Evolutionary conservation across 805 yeast species (phyloP), one percentile per base, ranked within the genome.

Genomic region (Metschnikowia peoriensis): DNA sequence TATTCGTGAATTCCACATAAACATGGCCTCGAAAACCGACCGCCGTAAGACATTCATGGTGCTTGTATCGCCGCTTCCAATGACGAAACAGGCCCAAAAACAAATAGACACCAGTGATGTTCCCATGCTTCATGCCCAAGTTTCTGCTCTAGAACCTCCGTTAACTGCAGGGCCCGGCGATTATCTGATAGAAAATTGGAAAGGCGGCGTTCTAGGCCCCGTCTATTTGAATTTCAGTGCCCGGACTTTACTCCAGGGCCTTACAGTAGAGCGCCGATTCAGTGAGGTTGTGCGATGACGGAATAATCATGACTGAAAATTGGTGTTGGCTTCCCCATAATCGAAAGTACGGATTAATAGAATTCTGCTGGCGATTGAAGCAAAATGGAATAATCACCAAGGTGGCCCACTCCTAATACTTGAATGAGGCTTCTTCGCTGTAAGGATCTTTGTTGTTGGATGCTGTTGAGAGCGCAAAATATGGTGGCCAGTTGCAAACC

Each of bases 251-350:
- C 57, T 76, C 17, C 63, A 65, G 52, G 78, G 77, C 2, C 58
- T 71, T 15, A 63, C 64, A n/a, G 70, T 59, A n/a, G 60, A 54
- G 38, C 41, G 41, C 22, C 12, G 17, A 14, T 40, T 22, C 7
- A 38, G 47, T 32, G 28, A 41, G 28, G 55, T 47, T n/a, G 38
- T 44, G 32, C 15, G 52, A 16, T 51, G 27, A 50, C 2, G 32
- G 22, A 22, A 22, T 22, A 3, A 22, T 22, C 4, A 22, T 22
- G 4, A 22, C 22, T 22, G 22, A 4, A 22, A 22, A 22, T 88
- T 40, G 91, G 92, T 29, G 81, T 88, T 56, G 93, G 94, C 10
- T 73, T 86, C 47, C 70, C 81, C 7, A 87, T 83, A 12, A 75
- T 88, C 49, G 96, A 91, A 67, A 74, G 81, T 6, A 86, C 93